A percentile compares a stretch with the other conserved stretches of the same genome.
Evolutionary conservation across 164 flowering plant species (phyloP).

Genomic region (Amborella trichopoda): DNA sequence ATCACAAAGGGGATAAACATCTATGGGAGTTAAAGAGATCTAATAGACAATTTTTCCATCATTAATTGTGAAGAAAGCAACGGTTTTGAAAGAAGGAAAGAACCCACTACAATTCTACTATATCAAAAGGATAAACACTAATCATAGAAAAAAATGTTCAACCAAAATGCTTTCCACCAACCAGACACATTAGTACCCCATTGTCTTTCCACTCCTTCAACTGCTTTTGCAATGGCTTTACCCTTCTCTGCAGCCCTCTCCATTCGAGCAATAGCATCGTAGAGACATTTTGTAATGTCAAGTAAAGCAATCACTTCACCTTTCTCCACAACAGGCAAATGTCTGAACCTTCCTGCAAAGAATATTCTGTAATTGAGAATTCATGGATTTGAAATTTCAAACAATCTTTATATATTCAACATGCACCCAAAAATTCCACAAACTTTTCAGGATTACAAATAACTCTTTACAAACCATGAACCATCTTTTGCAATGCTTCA

Average conservation of each 20-base stretch:
- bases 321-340: constrained; percentile 95
- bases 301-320: constrained; percentile 97
- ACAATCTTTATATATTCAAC: neutral
- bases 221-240: constrained; percentile 98
- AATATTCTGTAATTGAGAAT: neutral
- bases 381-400: neutral
- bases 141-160: neutral
- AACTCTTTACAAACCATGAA: constrained; percentile 47
- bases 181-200: constrained; percentile 86
- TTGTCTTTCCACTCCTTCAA: constrained; percentile 94
- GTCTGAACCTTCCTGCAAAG: constrained; percentile 91
- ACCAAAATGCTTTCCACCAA: constrained; percentile 17
- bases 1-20: neutral
- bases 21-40: neutral
- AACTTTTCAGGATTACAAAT: neutral
- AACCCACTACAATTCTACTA: neutral
- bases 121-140: neutral
- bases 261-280: constrained; percentile 99
- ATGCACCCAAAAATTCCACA: neutral
- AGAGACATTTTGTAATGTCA: constrained; percentile 93
- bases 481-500: constrained; percentile 99
- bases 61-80: neutral
- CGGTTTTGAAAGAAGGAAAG: neutral
- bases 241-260: constrained; percentile 99
- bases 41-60: neutral